Percentiles rank a stretch among this genome's conserved stretches.
phyloP scores from a whole-genome alignment of 1,139 yeast genomes.

The Suhomyces yuchorum region DNA sequence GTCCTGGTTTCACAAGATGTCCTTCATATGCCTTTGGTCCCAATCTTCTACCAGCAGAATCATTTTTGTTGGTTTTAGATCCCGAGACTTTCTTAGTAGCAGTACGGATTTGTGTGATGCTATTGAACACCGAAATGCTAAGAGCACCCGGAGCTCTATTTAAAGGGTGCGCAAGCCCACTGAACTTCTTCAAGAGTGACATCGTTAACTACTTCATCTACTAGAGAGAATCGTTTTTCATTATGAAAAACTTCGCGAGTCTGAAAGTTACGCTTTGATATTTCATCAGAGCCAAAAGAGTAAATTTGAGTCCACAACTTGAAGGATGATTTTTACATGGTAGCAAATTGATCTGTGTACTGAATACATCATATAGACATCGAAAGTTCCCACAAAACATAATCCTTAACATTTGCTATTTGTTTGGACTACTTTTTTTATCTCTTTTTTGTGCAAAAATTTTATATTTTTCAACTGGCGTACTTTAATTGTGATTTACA shows the following conservation, averaged over 20 bases:
- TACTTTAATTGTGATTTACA: too few species aligned
- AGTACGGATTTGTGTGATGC: slow-evolving; percentile 63
- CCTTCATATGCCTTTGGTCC: slow-evolving; percentile 90
- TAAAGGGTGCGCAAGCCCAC: slow-evolving; percentile 10
- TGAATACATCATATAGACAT: too few species aligned
- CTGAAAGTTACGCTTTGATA: slow-evolving; percentile 10
- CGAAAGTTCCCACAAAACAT: too few species aligned
- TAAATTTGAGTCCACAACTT: neutral
- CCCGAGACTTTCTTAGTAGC: slow-evolving; percentile 96
- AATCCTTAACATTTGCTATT: too few species aligned
- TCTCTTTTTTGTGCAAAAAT: too few species aligned
- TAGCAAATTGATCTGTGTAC: neutral
- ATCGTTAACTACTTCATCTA: slow-evolving; percentile 1
- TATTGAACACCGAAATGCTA: slow-evolving; percentile 20
- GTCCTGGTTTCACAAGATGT: slow-evolving; percentile 69
- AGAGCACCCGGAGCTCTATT: slow-evolving; percentile 1
- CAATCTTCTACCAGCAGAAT: slow-evolving; percentile 91
- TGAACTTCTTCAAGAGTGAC: slow-evolving; percentile 10
- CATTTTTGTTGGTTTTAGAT: slow-evolving; percentile 88
- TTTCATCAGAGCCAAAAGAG: neutral
- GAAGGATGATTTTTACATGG: neutral
- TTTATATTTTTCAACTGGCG: too few species aligned
- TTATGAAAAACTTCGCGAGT: slow-evolving; percentile 8
- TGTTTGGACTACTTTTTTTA: too few species aligned
- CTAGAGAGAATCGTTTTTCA: slow-evolving; percentile 1